Evolutionary conservation across 1,284 basidiomycete species (phyloP), one percentile per base, ranked within the genome.

Genomic region (Melampsora larici-populina): DNA sequence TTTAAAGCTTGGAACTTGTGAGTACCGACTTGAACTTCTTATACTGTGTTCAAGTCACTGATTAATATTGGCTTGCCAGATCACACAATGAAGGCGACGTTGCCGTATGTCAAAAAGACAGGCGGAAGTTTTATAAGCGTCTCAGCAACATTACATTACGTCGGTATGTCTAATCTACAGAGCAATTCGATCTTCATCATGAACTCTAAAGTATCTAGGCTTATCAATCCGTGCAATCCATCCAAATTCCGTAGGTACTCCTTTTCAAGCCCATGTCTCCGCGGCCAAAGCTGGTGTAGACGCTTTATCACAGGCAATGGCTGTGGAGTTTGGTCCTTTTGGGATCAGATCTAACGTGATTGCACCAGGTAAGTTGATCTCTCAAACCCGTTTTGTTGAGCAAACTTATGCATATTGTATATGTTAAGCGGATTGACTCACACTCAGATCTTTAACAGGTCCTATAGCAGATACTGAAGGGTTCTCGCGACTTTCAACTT

Each of bases 261-360:
- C 93, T 0, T 94, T 90, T 84, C 95, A 98, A 85, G 91, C 89
- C 4, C 95, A 97, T 82, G 92, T 96, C 8, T 93, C 92, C 29
- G 93, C 95, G 17, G 96, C 96, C 26, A 98, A 98, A 85, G 95
- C 95, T 0, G 96, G 89, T 11, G 89, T 98, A 48, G 95, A 99
- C 82, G 93, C 94, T 0, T 85, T 95, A 5, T 91, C 90, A 75
- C 86, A 88, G 11, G 93, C 92, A 1, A 85, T 97, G 29, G 94
- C 95, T 0, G 89, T 97, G 17, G 95, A 97, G 84, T 93, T 97
- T 86, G 95, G 94, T 1, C 95, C 94, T 7, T 88, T 90, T 81
- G 96, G 95, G n/a, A 90, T 98, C 48, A 90, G 95, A 71, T 92
- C 92, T 51, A 97, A 97, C 83, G 91, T 96, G 71, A 91, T 97